phyloP scores from a whole-genome alignment of 148 eudicot species.

The Spergularia bocconei region DNA sequence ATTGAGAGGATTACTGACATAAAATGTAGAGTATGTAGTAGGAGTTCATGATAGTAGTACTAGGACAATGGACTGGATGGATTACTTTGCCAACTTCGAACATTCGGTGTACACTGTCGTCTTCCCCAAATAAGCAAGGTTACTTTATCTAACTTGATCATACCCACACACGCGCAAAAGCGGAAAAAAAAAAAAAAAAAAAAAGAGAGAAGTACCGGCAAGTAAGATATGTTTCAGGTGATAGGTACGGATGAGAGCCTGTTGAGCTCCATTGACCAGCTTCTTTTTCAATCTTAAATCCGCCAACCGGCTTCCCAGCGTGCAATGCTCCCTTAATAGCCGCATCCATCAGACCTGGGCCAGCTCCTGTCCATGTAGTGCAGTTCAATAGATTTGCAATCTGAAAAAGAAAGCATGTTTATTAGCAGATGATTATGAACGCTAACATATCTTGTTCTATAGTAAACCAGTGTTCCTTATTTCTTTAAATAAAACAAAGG shows the following conservation, averaged over 20 bases:
- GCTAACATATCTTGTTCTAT: no score
- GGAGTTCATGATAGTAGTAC: no score
- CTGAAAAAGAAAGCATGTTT: slow-evolving; percentile 32
- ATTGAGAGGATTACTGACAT: no score
- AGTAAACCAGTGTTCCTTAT: no score
- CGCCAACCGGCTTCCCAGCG: slow-evolving; percentile 86
- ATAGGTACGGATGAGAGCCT: slow-evolving; percentile 74
- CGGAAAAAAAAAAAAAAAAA: background rate
- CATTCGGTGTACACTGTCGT: no score
- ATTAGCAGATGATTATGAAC: background rate
- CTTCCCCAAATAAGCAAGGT: no score
- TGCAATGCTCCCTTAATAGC: slow-evolving; percentile 74
- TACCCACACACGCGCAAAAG: no score
- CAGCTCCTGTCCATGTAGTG: slow-evolving; percentile 97
- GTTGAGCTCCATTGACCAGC: slow-evolving; percentile 90
- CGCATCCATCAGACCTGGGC: slow-evolving; percentile 99
- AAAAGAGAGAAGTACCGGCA: slow-evolving; percentile 55
- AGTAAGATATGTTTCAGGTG: slow-evolving; percentile 64
- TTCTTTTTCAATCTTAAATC: slow-evolving; percentile 87
- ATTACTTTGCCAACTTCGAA: no score
- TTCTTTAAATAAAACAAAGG: no score
- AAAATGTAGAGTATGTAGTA: no score
- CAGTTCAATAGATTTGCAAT: slow-evolving; percentile 65
- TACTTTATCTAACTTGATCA: no score
- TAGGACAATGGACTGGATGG: no score